Evolutionary conservation across 805 yeast species (phyloP), one percentile per base, ranked within the genome.

Genomic region (Yarrowia yakushimensis): DNA sequence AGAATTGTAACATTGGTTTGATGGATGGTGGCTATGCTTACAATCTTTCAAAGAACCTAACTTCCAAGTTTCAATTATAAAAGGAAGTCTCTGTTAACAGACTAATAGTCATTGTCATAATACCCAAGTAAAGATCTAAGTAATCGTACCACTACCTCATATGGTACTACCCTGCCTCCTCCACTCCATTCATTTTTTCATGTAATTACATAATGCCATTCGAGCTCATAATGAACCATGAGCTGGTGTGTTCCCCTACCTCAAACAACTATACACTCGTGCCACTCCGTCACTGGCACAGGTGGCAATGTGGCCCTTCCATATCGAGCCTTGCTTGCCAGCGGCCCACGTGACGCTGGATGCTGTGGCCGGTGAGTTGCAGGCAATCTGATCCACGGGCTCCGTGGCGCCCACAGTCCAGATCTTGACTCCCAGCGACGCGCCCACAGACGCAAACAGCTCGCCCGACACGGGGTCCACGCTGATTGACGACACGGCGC

Each of bases 281-380:
- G 59, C 59, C 11, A 52, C 59, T 1, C 59, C 59, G 25, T 52
- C 59, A 17, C 59, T 52, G 18, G 59, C 59, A 34, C 59, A 52
- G 7, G 59, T 52, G 43, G 59, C 59, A 25, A 52, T 52, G 17
- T 52, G 59, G 28, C 59, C 33, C 43, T 52, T 52, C 59, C 59
- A 52, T 36, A 34, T 52, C 43, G 59, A 52, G 12, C 59, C 59
- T 3, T 20, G 23, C 43, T 36, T 52, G 25, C 33, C 59, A 2
- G 30, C 43, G 2, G 15, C 17, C 59, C 59, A 52, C 25, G 43
- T 22, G 17, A 52, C 59, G 9, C 43, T 30, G n/a, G 59, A 52
- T 1, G 43, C 59, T 3, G 59, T 52, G 22, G 59, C 59, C 15
- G 59, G 59, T 13, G 59, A 52, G 25, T 25, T 18, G 43, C 59